phyloP scores from a whole-genome alignment of 305 asterid species.

The Lippia alba region DNA sequence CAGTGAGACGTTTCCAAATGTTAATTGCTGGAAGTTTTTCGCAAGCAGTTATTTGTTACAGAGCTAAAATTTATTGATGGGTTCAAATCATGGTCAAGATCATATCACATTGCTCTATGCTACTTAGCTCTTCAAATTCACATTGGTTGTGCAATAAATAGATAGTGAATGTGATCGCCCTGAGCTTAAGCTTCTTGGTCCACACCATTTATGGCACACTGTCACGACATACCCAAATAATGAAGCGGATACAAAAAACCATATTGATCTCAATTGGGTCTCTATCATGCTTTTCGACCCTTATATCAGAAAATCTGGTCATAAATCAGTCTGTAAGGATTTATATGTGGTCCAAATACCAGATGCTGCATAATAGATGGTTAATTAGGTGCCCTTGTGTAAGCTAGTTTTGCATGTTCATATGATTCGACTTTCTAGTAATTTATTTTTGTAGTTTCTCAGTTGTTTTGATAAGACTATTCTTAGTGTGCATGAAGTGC shows the following conservation, averaged over 20 bases:
- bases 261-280: constrained; percentile 3
- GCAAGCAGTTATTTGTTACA: too few species aligned
- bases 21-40: too few species aligned
- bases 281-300: constrained; percentile 4
- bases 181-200: not conserved
- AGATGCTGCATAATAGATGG: constrained; percentile 8
- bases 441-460: constrained; percentile 1
- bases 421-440: not conserved
- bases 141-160: not conserved
- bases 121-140: not conserved
- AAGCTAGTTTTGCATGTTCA: constrained; percentile 9
- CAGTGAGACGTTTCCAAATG: not conserved
- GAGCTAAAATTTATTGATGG: not conserved
- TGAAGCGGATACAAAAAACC: not conserved
- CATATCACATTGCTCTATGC: not conserved
- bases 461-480: not conserved
- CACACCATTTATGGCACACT: not conserved
- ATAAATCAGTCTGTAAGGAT: not conserved
- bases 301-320: constrained; percentile 2
- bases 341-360: constrained; percentile 12
- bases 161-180: not conserved
- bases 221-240: not conserved
- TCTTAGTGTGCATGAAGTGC: constrained; percentile 11
- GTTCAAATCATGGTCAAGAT: not conserved
- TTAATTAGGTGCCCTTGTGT: constrained; percentile 13